Evolutionary conservation across 83 land plant genomes (phyloP).

Genomic region (Picea mariana): DNA sequence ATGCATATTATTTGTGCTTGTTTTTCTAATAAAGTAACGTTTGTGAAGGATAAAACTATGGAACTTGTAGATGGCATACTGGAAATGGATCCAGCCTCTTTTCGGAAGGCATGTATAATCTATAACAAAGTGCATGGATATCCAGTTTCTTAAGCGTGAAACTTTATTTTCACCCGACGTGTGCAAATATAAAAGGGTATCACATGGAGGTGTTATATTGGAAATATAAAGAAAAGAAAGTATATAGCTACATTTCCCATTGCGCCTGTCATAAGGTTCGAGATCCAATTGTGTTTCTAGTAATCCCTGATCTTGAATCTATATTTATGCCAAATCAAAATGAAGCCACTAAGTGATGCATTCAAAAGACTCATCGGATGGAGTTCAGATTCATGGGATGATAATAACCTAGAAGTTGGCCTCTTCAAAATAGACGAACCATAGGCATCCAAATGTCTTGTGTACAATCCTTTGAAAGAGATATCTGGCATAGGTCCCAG

Average conservation of each 20-base stretch:
- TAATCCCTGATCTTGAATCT: too few relatives aligned
- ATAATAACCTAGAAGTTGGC: too few relatives aligned
- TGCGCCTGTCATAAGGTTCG: slow-evolving; percentile 50
- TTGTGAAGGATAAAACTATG: slow-evolving; percentile 71
- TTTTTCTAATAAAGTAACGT: slow-evolving; percentile 78
- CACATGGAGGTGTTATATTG: slow-evolving; percentile 71
- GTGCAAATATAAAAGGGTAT: slow-evolving; percentile 91
- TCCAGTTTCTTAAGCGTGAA: slow-evolving; percentile 72
- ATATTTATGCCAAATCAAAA: too few relatives aligned
- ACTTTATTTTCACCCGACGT: slow-evolving; percentile 84
- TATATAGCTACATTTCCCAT: slow-evolving; percentile 52
- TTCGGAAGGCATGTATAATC: slow-evolving; percentile 27
- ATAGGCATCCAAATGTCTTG: too few relatives aligned
- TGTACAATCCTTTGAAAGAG: too few relatives aligned
- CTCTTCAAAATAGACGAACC: too few relatives aligned
- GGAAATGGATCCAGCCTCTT: slow-evolving; percentile 46
- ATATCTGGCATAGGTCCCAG: background rate
- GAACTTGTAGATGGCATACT: slow-evolving; percentile 90
- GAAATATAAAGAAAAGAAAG: slow-evolving; percentile 48
- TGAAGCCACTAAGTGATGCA: too few relatives aligned
- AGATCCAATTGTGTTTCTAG: background rate
- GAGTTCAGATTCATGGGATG: too few relatives aligned
- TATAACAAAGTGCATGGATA: slow-evolving; percentile 94
- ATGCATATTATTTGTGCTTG: too few relatives aligned
- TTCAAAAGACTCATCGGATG: too few relatives aligned